Percentiles rank a stretch among this genome's conserved stretches.
phyloP scores from a whole-genome alignment of 305 asterid genomes.

The Solanum hybrid region DNA sequence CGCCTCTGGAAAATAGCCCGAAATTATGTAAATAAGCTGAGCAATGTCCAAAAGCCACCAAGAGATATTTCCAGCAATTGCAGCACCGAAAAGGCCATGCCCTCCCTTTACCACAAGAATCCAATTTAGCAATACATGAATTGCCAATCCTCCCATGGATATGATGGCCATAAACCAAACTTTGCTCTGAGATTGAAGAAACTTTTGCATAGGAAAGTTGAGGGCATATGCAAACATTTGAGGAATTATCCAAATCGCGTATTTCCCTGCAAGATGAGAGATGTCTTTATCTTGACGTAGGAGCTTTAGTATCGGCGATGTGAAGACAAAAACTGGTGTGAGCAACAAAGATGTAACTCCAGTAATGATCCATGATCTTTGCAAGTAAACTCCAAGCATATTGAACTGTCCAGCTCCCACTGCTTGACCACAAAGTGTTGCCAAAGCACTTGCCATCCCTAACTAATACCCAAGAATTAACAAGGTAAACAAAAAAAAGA shows the following conservation, averaged over 20 bases:
- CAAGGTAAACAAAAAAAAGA: slow-evolving; percentile 18
- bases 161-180: slow-evolving; percentile 23
- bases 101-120: slow-evolving; percentile 13
- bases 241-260: slow-evolving; percentile 21
- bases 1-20: slow-evolving; percentile 6
- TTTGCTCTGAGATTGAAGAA: slow-evolving; percentile 27
- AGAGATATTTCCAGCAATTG: slow-evolving; percentile 25
- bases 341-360: slow-evolving; percentile 13
- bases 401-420: slow-evolving; percentile 24
- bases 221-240: slow-evolving; percentile 23
- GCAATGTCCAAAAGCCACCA: slow-evolving; percentile 21
- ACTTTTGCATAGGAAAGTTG: slow-evolving; percentile 29
- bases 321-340: slow-evolving; percentile 19
- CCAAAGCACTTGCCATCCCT: slow-evolving; percentile 37
- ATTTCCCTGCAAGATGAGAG: slow-evolving; percentile 25
- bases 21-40: slow-evolving; percentile 7
- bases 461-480: slow-evolving; percentile 9
- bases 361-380: slow-evolving; percentile 27
- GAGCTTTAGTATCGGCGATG: slow-evolving; percentile 14
- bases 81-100: slow-evolving; percentile 26
- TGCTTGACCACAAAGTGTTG: slow-evolving; percentile 34
- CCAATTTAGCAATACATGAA: slow-evolving; percentile 25
- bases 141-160: slow-evolving; percentile 14
- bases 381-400: slow-evolving; percentile 32
- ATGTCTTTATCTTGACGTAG: slow-evolving; percentile 14